Percentiles rank a stretch among this genome's conserved stretches.
phyloP scores from a whole-genome alignment of 2,329 filamentous ascomycete genomes.

The Samsoniella hepiali region DNA sequence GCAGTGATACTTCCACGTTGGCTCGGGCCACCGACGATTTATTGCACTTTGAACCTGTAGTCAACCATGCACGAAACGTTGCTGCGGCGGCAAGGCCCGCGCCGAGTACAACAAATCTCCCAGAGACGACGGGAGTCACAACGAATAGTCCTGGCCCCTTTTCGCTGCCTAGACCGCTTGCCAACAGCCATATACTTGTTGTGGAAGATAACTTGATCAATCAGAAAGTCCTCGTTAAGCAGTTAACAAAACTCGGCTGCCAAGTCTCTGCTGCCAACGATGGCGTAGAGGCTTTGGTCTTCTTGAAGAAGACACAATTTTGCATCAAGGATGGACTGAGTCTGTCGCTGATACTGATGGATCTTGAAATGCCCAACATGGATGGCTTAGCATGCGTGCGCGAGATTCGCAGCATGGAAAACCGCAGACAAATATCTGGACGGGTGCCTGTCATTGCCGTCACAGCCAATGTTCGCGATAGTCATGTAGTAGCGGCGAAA shows the following conservation, averaged over 20 bases:
- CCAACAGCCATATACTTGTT: constrained; percentile 53
- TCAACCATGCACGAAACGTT: too few relatives aligned
- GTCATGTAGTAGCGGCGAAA: constrained; percentile 40
- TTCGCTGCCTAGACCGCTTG: constrained; percentile 8
- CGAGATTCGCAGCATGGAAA: constrained; percentile 39
- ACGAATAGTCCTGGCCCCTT: too few relatives aligned
- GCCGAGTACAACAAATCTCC: too few relatives aligned
- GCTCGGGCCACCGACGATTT: not conserved
- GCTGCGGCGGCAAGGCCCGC: too few relatives aligned
- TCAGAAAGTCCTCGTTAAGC: constrained; percentile 64
- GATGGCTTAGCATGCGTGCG: constrained; percentile 42
- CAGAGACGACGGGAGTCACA: too few relatives aligned
- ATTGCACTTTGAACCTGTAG: not conserved
- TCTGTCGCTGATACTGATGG: constrained; percentile 44
- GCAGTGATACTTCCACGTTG: constrained; percentile 33
- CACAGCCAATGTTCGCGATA: constrained; percentile 47
- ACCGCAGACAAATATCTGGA: constrained; percentile 28
- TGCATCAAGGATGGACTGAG: constrained; percentile 22
- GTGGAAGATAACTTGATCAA: constrained; percentile 69
- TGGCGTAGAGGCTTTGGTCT: constrained; percentile 54
- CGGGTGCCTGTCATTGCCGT: constrained; percentile 46
- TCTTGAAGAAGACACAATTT: constrained; percentile 35
- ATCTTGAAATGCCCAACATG: constrained; percentile 50
- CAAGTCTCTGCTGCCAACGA: constrained; percentile 59
- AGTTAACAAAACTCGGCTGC: constrained; percentile 57